Conservation (phyloP, 768 basidiomycete species). For the Leccinum barrowsii region DNA sequence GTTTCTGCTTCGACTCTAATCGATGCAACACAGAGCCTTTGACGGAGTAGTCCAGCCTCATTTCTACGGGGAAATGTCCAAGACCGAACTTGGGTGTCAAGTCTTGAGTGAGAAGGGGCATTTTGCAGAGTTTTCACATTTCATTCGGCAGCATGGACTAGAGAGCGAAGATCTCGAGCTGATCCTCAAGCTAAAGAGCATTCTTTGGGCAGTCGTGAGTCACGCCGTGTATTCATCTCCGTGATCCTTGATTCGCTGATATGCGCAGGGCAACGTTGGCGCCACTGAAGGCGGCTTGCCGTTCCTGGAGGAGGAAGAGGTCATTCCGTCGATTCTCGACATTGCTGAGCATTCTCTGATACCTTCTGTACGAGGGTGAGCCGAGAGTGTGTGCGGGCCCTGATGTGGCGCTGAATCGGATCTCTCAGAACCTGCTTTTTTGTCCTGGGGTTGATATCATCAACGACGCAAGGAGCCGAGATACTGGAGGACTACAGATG, state of each 20-base stretch:
- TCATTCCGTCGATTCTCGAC: constrained; percentile 84
- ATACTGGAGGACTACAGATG: constrained; percentile 90
- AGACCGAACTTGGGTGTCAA: constrained; percentile 92
- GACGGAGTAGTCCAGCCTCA: constrained; percentile 90
- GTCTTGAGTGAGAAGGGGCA: constrained; percentile 88
- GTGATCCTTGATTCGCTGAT: neutral
- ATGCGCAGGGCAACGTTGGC: constrained; percentile 83
- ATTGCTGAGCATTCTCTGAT: constrained; percentile 89
- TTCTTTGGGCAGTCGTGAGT: constrained; percentile 94
- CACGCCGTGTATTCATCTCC: neutral
- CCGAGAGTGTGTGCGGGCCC: neutral
- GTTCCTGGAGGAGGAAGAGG: constrained; percentile 93
- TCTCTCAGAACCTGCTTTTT: constrained; percentile 86
- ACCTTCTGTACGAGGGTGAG: constrained; percentile 90
- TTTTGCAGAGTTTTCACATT: constrained; percentile 85
- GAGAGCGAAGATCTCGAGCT: constrained; percentile 82
- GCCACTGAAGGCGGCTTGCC: constrained; percentile 87
- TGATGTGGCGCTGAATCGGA: constrained; percentile 8
- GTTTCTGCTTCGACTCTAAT: neutral
- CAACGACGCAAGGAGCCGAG: constrained; percentile 89
- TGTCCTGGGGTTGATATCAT: constrained; percentile 88
- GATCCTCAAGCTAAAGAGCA: constrained; percentile 88
- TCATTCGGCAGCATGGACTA: constrained; percentile 81
- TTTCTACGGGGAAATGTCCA: constrained; percentile 97
- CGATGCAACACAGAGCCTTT: constrained; percentile 47